Evolutionary conservation across 257 asterid genomes (phyloP), one percentile per base, ranked within the genome.

Genomic region (Plantago elongata): DNA sequence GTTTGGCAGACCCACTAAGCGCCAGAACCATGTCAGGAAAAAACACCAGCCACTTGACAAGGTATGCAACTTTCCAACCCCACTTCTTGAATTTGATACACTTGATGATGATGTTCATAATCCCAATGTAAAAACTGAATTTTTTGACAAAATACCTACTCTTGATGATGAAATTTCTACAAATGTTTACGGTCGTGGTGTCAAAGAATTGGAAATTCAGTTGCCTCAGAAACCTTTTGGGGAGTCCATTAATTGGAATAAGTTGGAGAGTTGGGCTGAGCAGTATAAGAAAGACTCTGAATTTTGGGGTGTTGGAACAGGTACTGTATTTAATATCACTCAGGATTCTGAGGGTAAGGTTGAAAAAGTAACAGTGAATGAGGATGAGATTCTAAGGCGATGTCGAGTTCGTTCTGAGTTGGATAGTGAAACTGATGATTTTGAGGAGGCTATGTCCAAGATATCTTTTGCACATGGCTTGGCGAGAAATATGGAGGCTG

Each of bases 241-340:
- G n/a, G 86, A 79, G 54, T 80, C 89, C 30, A 57, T 78, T 49
- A 61, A 81, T 76, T 81, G 80, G 95, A 82, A 77, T 72, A 83
- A 79, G 72, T 75, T 89, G 48, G 97, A 83, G 79, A 72, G 74
- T 59, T 89, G 96, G 99, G 83, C 83, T 68, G 95, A 83, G 73
- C 95, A 82, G 83, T 81, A 79, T 69, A 85, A 79, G 85, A 79
- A 74, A 67, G 95, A 93, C 64, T 57, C 84, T 0, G 86, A 87
- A 50, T 80, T 78, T 69, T 89, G 99, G 97, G 97, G 97, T 40
- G 66, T 85, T 69, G 97, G 99, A 13, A 75, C 74, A 62, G 85
- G 84, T 51, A 83, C 84, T 64, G 79, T 93, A 29, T 93, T 93
- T 76, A 84, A 81, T 62, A 64, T 87, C 61, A 81, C 45, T 66